Conservation (phyloP, 2,329 filamentous ascomycete genomes). For the Ceratocystis cacaofunesta region DNA sequence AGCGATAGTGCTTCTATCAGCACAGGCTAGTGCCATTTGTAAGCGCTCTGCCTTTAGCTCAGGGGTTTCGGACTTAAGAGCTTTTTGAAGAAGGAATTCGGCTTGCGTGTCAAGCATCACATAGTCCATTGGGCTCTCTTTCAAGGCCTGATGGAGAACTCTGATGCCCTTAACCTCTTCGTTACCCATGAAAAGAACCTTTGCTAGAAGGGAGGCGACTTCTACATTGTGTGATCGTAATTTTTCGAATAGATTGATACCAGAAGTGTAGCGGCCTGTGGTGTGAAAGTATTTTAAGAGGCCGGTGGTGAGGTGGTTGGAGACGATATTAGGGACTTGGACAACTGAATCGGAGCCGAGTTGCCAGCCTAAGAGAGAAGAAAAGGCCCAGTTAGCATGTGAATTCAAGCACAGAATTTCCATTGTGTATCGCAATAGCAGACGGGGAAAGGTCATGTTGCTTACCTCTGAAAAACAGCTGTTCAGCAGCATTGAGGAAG, state of each 20-base stretch:
- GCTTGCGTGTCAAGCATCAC: constrained; percentile 90
- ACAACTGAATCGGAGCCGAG: constrained; percentile 93
- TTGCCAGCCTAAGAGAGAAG: constrained; percentile 55
- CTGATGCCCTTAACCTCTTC: constrained; percentile 94
- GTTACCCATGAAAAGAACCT: constrained; percentile 83
- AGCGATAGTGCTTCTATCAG: constrained; percentile 85
- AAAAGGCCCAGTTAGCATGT: constrained; percentile 17
- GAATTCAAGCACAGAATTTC: background rate
- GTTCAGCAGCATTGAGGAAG: constrained; percentile 86
- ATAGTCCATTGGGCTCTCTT: constrained; percentile 94
- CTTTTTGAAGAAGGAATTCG: constrained; percentile 79
- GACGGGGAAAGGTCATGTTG: background rate
- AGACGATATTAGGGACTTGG: constrained; percentile 91
- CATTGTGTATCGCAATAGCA: background rate
- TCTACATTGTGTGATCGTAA: constrained; percentile 79
- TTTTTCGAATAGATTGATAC: constrained; percentile 96
- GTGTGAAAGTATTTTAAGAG: constrained; percentile 90
- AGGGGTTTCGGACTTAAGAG: constrained; percentile 37
- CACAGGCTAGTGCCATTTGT: constrained; percentile 78
- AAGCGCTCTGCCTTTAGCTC: constrained; percentile 51
- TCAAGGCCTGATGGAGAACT: constrained; percentile 71
- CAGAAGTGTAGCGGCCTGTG: constrained; percentile 83
- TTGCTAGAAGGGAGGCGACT: constrained; percentile 81
- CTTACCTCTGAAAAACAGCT: constrained; percentile 80
- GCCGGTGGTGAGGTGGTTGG: constrained; percentile 88